Conservation (phyloP, 1,139 yeast genomes). For the Debaryomyces fabryi region DNA sequence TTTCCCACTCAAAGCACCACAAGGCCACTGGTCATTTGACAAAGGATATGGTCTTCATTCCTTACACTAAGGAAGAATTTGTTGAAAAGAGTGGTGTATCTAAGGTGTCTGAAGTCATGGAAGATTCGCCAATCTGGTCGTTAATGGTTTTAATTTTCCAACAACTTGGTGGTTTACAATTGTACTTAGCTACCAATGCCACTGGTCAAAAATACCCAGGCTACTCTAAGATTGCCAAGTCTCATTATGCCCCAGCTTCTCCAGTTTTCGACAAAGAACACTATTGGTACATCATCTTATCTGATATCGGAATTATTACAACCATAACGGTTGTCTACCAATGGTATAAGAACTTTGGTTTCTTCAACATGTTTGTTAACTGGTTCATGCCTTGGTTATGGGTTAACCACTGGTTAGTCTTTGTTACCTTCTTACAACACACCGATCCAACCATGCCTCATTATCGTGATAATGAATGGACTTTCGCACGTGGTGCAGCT, state of each 20-base stretch:
- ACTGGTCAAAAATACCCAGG: conserved; percentile 73
- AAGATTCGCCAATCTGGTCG: conserved; percentile 74
- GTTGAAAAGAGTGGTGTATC: conserved; percentile 40
- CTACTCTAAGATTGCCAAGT: conserved; percentile 45
- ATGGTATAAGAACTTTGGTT: conserved; percentile 67
- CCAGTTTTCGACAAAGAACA: conserved; percentile 74
- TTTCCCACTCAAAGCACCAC: conserved; percentile 82
- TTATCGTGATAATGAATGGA: conserved; percentile 76
- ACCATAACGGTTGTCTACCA: conserved; percentile 59
- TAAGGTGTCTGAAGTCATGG: conserved; percentile 59
- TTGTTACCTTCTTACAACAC: conserved; percentile 83
- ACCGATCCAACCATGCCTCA: conserved; percentile 82
- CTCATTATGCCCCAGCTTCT: conserved; percentile 72
- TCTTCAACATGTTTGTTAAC: conserved; percentile 63
- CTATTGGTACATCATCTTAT: conserved; percentile 66
- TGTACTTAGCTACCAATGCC: conserved; percentile 67
- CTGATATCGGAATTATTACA: conserved; percentile 69
- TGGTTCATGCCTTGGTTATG: conserved; percentile 79
- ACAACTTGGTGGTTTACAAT: conserved; percentile 77
- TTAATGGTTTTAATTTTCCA: conserved; percentile 59
- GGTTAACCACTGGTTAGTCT: conserved; percentile 90
- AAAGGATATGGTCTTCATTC: conserved; percentile 83
- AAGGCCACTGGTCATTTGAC: conserved; percentile 83
- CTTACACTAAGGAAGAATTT: conserved; percentile 63
- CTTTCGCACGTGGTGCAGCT: conserved; percentile 86